Evolutionary conservation across 2,329 filamentous ascomycete genomes (phyloP), one percentile per base, ranked within the genome.

Genomic region (Colletotrichum sp.): DNA sequence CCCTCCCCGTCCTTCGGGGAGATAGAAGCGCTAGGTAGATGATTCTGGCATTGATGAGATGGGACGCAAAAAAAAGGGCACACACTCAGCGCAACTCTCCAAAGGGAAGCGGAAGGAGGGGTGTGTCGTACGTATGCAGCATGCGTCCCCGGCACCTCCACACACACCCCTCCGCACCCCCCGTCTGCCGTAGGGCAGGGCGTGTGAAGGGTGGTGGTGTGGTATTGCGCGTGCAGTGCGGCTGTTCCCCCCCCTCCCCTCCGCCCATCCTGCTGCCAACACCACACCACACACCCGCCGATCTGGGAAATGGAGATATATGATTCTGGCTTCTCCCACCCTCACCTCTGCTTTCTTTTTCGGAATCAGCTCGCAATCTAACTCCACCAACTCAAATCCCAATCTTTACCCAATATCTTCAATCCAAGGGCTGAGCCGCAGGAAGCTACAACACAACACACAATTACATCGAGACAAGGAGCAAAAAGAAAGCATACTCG

Each of bases 291-390:
- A 26, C 65, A n/a, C 28, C 52, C 69, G 43, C 55, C 55, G 63
- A 72, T 63, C 36, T 64, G 63, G 69, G 63, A 72, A 64, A 61
- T 61, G 64, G 69, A 75, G 63, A 74, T 76, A 76, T 76, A 76
- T 76, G 59, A 66, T 12, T 57, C 61, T 72, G 69, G 52, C 32
- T 57, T 59, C 64, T 68, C 70, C 73, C 73, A 36, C 34, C 73
- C 24, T 63, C 26, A 32, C 21, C 30, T 18, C 21, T 7, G 12
- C n/a, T 61, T 72, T 36, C 63, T 72, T 72, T 43, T 67, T 34
- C 16, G n/a, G 12, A 28, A 30, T 34, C 59, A 24, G n/a, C 28
- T 26, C 18, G 21, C 67, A 64, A 60, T 65, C 59, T 67, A 24
- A 34, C 52, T 26, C 34, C 48, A 68, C 30, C 28, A 57, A 34